These are phyloP conservation scores for Cucumis melo DNA, from an alignment of 306 rosid genomes.

Conservation along the genomic window DNA sequence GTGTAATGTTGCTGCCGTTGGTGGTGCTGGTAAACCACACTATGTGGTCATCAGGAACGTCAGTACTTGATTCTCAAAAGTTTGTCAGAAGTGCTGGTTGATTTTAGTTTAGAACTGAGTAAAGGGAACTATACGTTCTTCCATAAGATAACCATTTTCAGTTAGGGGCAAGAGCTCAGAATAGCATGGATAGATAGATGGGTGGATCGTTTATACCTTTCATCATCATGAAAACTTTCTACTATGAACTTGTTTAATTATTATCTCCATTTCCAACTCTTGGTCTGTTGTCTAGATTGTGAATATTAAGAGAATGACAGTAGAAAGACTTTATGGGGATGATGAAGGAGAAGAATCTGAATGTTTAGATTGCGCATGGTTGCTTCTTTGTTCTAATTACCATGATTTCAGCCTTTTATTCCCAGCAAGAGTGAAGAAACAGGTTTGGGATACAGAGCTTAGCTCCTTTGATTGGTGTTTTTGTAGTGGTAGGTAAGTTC, in stretches of 20 bases:
- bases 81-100: not conserved
- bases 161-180: not conserved
- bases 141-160: not conserved
- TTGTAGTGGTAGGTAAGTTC: too few species aligned
- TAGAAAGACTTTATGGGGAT: not conserved
- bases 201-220: not conserved
- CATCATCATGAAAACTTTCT: not conserved
- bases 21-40: not conserved
- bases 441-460: not conserved
- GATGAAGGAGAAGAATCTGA: not conserved
- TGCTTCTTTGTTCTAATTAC: not conserved
- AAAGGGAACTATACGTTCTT: not conserved
- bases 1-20: not conserved
- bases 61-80: not conserved
- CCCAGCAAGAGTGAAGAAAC: not conserved
- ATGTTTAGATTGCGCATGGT: not conserved
- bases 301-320: too few species aligned
- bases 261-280: not conserved
- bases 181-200: not conserved
- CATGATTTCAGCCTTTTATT: not conserved
- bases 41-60: not conserved
- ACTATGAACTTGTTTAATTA: not conserved
- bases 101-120: not conserved
- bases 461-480: not conserved
- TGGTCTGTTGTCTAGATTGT: not conserved